These are phyloP conservation scores for Chamaenerion angustifolium DNA, from an alignment of 345 rosid genomes.

Conservation along the genomic window DNA sequence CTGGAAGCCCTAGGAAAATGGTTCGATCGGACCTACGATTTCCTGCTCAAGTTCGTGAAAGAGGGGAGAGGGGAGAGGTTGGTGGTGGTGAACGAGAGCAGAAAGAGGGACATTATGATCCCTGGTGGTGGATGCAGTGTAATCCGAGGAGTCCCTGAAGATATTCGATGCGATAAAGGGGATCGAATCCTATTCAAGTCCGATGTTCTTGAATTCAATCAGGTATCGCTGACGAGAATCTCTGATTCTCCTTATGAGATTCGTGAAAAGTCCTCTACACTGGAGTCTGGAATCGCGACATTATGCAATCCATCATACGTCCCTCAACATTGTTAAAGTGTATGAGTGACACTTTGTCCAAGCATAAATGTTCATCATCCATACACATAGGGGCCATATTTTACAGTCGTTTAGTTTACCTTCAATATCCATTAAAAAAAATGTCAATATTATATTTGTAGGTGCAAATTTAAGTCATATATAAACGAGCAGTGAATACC, in stretches of 20 bases:
- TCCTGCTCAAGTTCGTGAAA: slow-evolving; percentile 39
- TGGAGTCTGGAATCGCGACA: too few relatives aligned
- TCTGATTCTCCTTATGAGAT: background rate
- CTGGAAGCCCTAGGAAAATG: slow-evolving; percentile 44
- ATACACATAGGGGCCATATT: too few relatives aligned
- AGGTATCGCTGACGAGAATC: slow-evolving; percentile 16
- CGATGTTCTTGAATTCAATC: slow-evolving; percentile 57
- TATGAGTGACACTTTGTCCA: too few relatives aligned
- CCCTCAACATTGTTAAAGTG: too few relatives aligned
- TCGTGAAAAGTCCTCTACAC: too few relatives aligned
- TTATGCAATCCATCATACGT: too few relatives aligned
- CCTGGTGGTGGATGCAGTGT: slow-evolving; percentile 23
- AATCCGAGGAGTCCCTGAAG: slow-evolving; percentile 31
- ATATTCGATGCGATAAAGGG: slow-evolving; percentile 52
- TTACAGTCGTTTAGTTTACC: too few relatives aligned
- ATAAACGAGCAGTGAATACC: too few relatives aligned
- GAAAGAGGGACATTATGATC: slow-evolving; percentile 28
- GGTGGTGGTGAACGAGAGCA: slow-evolving; percentile 27
- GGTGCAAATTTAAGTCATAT: too few relatives aligned
- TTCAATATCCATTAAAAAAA: too few relatives aligned
- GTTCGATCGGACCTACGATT: slow-evolving; percentile 47
- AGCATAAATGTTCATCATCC: too few relatives aligned
- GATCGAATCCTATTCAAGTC: slow-evolving; percentile 55
- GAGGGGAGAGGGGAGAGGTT: slow-evolving; percentile 19
- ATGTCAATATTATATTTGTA: too few relatives aligned